Base-by-base conservation (phyloP, 1,284 basidiomycete species). In the Caloboletus firmus region DNA sequence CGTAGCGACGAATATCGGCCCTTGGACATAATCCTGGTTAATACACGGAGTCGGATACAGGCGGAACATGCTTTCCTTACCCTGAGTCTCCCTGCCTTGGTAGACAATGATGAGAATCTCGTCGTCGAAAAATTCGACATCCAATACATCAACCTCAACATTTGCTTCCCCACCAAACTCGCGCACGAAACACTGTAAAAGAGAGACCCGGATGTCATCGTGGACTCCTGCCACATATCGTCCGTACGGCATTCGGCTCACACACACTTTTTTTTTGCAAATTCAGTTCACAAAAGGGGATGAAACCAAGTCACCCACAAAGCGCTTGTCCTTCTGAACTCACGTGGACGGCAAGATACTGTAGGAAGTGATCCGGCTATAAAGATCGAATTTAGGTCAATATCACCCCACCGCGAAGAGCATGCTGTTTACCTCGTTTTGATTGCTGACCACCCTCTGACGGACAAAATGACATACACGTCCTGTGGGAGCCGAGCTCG, bases 71-170 rank as follows among this genome's bases (percentile, higher is more conserved):
- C 79, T 73, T 59, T 72, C 70, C 67, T 69, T 62, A 63, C 70
- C 72, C 40, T 72, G 69, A 58, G 22, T 61, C 22, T 55, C 66
- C 56, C 59, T 59, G 43, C 66, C 65, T 65, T 74, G 78, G 72
- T 81, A 84, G 55, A 88, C 77, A 60, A 89, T 73, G 60, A 88
- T 76, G 52, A 89, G 65, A 63, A 69, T 75, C 67, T 85, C 79
- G 63, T 89, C 84, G 73, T 91, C 88, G 67, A 91, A 89, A 71
- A 91, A 91, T 54, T 87, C 85, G 51, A 75, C 77, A 63, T 85
- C 84, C 62, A 89, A 67, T 46, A 89, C 63, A 55, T 84, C 76
- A 61, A 85, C 63, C 54, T 70, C 69, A 42, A 54, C 54, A 42
- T 57, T 56, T 57, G 59, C 66, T 64, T 73, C 72, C 56, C 68